These are phyloP conservation scores for Geotrichum bryndzae DNA, from an alignment of 1,139 yeast species.

Conservation along the genomic window DNA sequence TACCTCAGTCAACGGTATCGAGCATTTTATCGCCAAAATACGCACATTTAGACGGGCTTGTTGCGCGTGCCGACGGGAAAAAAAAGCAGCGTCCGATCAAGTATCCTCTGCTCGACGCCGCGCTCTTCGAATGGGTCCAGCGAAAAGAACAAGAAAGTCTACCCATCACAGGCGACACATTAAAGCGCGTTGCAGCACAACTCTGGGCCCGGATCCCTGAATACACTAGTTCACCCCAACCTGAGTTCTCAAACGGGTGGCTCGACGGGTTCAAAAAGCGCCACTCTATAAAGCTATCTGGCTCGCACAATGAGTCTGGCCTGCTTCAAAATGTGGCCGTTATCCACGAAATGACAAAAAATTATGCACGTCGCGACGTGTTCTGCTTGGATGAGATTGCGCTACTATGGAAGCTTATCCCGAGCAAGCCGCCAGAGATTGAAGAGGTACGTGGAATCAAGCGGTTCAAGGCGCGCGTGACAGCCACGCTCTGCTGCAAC, in stretches of 20 bases:
- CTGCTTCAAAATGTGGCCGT: slow-evolving; percentile 13
- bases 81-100: slow-evolving; percentile 15
- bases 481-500: slow-evolving; percentile 14
- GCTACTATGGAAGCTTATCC: slow-evolving; percentile 15
- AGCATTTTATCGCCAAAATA: slow-evolving; percentile 14
- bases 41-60: slow-evolving; percentile 14
- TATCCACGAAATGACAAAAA: slow-evolving; percentile 13
- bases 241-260: slow-evolving; percentile 17
- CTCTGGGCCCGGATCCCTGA: slow-evolving; percentile 16
- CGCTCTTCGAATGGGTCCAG: slow-evolving; percentile 17
- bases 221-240: slow-evolving; percentile 12
- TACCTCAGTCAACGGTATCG: slow-evolving; percentile 16
- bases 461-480: slow-evolving; percentile 14
- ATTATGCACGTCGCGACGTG: slow-evolving; percentile 12
- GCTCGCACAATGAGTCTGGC: slow-evolving; percentile 14
- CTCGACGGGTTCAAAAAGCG: slow-evolving; percentile 17
- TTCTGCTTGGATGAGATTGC: slow-evolving; percentile 15
- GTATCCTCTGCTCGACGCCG: slow-evolving; percentile 14
- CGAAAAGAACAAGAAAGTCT: slow-evolving; percentile 13
- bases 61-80: slow-evolving; percentile 15
- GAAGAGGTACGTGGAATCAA: slow-evolving; percentile 15
- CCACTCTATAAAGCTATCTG: slow-evolving; percentile 12
- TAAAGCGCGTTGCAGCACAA: slow-evolving; percentile 15
- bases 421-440: slow-evolving; percentile 15
- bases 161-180: slow-evolving; percentile 12